Base-by-base conservation (phyloP, 345 rosid species). In the Triadica sebifera region DNA sequence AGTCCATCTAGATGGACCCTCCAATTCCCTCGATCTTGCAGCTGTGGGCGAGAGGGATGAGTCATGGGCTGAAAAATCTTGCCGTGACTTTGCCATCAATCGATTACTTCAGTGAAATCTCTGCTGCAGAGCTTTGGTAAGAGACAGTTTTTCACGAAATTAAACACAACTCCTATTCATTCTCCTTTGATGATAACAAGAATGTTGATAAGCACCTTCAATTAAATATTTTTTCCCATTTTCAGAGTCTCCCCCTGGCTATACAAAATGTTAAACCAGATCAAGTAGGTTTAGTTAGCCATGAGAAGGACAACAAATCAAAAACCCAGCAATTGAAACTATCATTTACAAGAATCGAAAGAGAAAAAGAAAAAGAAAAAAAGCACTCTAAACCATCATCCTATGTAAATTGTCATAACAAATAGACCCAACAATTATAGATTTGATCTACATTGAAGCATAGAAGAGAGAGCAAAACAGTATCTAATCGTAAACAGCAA, bases 1-100 rank as follows among this genome's bases (percentile, higher is more conserved):
- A 5, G 93, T 90, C 99, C 99, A 95, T 73, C 99, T 83, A 0
- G 89, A 90, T 15, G 92, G 97, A 75, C 98, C 96, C 60, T 95
- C 98, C 93, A 94, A 91, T 51, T 93, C 99, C 81, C 89, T 88
- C 0, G 93, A 88, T 81, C 96, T 91, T 38, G 80, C 86, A 38
- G 85, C 69, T 66, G 88, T 76, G 3, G 97, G 91, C 0, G 98
- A 87, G 73, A 82, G 43, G 13, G 90, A 76, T 17, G 83, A 75
- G 61, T 90, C 95, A 74, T 77, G 90, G 52, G 80, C 64, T 13
- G 92, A 76, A 80, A 81, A 85, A 61, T 85, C 88, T 69, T 89
- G 97, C 79, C 88, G 81, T 0, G 86, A 81, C 72, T 85, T 91
- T 22, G 93, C 91, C 98, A 90, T 92, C 59, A 75, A 77, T 66